Evolutionary conservation across 2,329 filamentous ascomycete species (phyloP), one percentile per base, ranked within the genome.

Genomic region (Fusarium austroafricanum): DNA sequence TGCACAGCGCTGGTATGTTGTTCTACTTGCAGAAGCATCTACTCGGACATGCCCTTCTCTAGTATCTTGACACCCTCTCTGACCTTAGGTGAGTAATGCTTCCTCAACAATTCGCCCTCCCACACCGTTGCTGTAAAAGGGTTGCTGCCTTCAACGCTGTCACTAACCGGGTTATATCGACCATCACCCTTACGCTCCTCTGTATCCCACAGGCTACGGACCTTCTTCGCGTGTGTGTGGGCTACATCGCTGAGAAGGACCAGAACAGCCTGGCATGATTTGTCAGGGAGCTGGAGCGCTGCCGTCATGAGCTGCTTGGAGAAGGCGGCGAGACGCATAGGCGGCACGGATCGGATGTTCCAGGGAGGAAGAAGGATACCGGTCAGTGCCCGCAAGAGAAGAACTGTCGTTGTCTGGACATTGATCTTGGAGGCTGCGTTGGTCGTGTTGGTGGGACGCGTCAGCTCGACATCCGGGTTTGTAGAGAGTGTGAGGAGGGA

Each of bases 111-210:
- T 81, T 98, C 96, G 1, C 93, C 94, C 77, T 98, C 96, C 96
- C 95, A 99, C 1, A 96, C 86, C 0, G 93, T 97, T 6, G 90
- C 89, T 1, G 94, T 92, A 79, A 96, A 97, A 1, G 95, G 94
- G 80, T 98, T 98, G 70, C 91, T 94, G 10, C 88, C 90, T 79
- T 97, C 95, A 5, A 96, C 87, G 67, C 90, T 92, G 28, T 86
- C 85, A 43, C 89, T 88, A 42, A 90, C 78, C 1, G 93, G 85
- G 78, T 94, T 91, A 75, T 92, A 98, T 2, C 90, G 87, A 4
- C 96, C 96, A 76, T 98, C 95, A 9, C 95, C 95, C 77, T 92
- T 92, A 49, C 95, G 86, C 82, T 98, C 96, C 77, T 98, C 95
- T 1, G 94, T 97, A 74, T 96, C 90, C 95, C 96, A 99, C 63